These are phyloP conservation scores for Coemansia sp. DNA, from an alignment of 192 early-diverging fungal species.

Conservation along the genomic window DNA sequence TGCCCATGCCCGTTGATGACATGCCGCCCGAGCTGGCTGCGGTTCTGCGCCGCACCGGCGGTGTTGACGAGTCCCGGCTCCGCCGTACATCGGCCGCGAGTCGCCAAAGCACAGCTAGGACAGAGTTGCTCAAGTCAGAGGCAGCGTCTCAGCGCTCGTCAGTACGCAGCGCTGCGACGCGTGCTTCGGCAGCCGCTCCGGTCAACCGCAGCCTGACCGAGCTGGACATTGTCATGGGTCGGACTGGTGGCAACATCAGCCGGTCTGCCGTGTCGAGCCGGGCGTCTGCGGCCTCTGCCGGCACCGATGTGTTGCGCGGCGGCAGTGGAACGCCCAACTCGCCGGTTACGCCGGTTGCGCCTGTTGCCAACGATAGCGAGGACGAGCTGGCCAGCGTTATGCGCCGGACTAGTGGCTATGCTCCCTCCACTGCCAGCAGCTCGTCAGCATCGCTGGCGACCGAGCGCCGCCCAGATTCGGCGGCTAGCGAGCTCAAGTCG, in stretches of 20 bases:
- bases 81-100: conserved; percentile 18
- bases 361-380: conserved; percentile 26
- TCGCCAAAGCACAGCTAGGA: conserved; percentile 1
- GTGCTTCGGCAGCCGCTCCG: background rate
- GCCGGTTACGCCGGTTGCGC: conserved; percentile 5
- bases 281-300: background rate
- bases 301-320: conserved; percentile 15
- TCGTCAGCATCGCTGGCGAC: conserved; percentile 13
- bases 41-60: conserved; percentile 42
- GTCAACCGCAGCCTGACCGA: conserved; percentile 31
- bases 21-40: conserved; percentile 43
- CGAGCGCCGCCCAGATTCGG: conserved; percentile 18
- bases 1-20: conserved; percentile 39
- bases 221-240: conserved; percentile 47
- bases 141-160: background rate
- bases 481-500: conserved; percentile 26
- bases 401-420: conserved; percentile 44
- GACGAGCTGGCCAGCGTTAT: conserved; percentile 45
- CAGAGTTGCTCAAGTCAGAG: background rate
- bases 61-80: conserved; percentile 19
- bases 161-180: conserved; percentile 2
- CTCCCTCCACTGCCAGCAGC: conserved; percentile 29
- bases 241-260: conserved; percentile 25
- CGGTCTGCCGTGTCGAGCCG: conserved; percentile 13
- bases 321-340: conserved; percentile 20